A percentile compares a stretch with the other conserved stretches of the same genome.
phyloP scores from a whole-genome alignment of 768 basidiomycete species.

The Russula earlei region DNA sequence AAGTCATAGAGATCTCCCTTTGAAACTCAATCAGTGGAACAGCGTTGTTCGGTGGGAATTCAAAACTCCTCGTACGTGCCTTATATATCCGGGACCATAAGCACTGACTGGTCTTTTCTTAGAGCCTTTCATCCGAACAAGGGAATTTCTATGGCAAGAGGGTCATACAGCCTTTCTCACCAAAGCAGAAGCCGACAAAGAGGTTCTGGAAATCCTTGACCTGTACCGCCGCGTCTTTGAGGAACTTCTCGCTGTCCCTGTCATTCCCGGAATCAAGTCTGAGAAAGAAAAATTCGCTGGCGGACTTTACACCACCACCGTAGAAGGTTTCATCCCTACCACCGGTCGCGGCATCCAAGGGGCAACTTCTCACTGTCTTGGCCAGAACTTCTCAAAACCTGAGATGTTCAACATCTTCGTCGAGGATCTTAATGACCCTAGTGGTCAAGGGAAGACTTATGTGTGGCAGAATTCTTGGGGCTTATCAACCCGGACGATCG shows the following conservation, averaged over 20 bases:
- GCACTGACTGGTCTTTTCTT: conserved; percentile 4
- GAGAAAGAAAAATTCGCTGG: conserved; percentile 99
- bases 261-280: conserved; percentile 93
- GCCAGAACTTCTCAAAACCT: conserved; percentile 93
- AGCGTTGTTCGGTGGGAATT: conserved; percentile 99
- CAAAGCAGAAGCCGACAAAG: conserved; percentile 80
- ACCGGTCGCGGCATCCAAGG: conserved; percentile 96
- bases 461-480: conserved; percentile 99
- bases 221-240: conserved; percentile 94
- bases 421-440: conserved; percentile 79
- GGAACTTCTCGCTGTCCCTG: conserved; percentile 94
- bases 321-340: conserved; percentile 96
- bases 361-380: conserved; percentile 95
- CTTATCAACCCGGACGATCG: conserved; percentile 88
- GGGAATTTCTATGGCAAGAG: conserved; percentile 99
- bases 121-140: conserved; percentile 98
- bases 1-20: conserved; percentile 90
- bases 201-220: conserved; percentile 90
- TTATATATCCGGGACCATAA: not conserved
- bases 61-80: conserved; percentile 83
- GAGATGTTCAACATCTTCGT: conserved; percentile 99
- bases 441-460: conserved; percentile 57
- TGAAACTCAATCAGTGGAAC: conserved; percentile 99
- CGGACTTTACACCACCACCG: conserved; percentile 93
- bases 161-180: conserved; percentile 94